Evolutionary conservation across 352 stramenopile species (phyloP), one percentile per base, ranked within the genome.

Genomic region (Pythium aristosporum): DNA sequence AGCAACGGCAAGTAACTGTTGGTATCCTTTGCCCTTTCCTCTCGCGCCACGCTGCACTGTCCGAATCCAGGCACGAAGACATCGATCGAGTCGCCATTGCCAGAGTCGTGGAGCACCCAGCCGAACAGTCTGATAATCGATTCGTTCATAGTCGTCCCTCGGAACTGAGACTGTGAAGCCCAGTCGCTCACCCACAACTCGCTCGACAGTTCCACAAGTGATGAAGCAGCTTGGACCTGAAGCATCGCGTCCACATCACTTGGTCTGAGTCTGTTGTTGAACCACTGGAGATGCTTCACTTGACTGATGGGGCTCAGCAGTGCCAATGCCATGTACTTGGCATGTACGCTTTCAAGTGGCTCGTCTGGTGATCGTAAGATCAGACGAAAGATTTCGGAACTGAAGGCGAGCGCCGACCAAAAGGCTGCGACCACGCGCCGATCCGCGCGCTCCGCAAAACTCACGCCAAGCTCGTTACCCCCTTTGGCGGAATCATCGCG

Each of bases 61-160:
- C 61, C 72, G 42, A 57, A 66, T 16, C 74, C 72, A 20, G 74
- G 74, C 8, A 82, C 55, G 8, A 79, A 41, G 10, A 77, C 58
- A 20, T 79, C 69, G 5, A 77, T 59, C 61, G 49, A 71, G 4
- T 73, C 61, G 46, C 57, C 67, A 11, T 67, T 30, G 16, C 37
- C 48, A 9, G 71, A 65, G 28, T 73, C 51, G 28, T 76, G 58
- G 3, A 78, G 37, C 13, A 78, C 6, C 28, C 65, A 68, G 5
- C 44, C 44, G 30, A 62, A 67, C 12, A 16, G n/a, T 16, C 20
- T 16, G 1, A 34, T 28, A n/a, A 60, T 60, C 32, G 16, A n/a
- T 8, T 21, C 6, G 12, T 65, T 47, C 23, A 58, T 21, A 5
- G 28, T 21, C 21, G 36, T n/a, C 16, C 47, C 11, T 32, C 58